Evolutionary conservation across 352 stramenopile species (phyloP), one percentile per base, ranked within the genome.

Genomic region (Globisporangium middletonii): DNA sequence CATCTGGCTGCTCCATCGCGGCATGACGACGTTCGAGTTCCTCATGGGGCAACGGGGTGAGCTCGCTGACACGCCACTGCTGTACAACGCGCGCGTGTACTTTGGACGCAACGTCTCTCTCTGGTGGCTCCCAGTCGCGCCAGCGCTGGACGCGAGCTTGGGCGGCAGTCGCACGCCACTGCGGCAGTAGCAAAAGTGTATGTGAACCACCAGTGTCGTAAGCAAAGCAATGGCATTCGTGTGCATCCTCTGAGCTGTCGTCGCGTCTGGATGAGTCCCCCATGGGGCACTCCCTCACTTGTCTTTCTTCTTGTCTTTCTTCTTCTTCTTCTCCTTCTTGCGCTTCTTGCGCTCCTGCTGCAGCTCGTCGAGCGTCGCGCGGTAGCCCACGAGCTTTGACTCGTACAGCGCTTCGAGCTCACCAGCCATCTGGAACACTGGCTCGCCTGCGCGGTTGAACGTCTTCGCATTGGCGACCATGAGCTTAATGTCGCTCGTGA

Each of bases 261-360:
- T 35, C 30, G 9, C 28, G 12, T 30, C n/a, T 50, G 23, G 5
- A 3, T 30, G 3, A 28, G 23, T 18, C 9, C 15, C 45, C 30
- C 19, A 9, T 49, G 18, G 15, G 18, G 19, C 27, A 42, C 12
- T 11, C 50, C 33, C 42, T 79, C 53, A 79, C 67, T 94, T 94
- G 50, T 92, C 79, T 55, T 94, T 92, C 63, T 94, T 93, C 68
- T 94, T 92, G 38, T 92, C 76, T 71, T 93, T 94, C 47, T 89
- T 77, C 63, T 94, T 93, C 72, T 94, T 94, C 72, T 93, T 92
- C 23, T 92, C 81, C 57, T 93, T 92, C 67, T 93, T 94, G 67
- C 79, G 83, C 65, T 91, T 92, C 68, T 94, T 92, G 58, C 79
- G 80, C 58, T 92, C 79, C 55, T 81, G 73, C 53, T 89, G 74